Evolutionary conservation across 345 rosid genomes (phyloP), one percentile per base, ranked within the genome.

Genomic region (Acer negundo): DNA sequence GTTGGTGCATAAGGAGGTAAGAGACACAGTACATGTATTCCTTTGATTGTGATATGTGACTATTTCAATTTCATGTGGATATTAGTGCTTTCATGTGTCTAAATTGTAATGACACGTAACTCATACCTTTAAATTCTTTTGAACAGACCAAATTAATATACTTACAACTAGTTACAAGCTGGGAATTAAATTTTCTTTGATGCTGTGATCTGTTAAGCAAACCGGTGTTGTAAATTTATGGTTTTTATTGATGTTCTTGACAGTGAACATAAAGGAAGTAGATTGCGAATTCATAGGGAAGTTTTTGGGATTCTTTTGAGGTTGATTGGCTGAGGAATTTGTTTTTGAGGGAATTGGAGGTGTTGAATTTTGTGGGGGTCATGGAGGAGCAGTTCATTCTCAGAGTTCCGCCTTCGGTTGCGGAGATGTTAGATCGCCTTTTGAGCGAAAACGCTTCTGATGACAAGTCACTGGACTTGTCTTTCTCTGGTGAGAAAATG

Each of bases 331-430:
- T 42, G 46, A 59, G 49, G 49, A 10, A 46, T 46, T 46, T 46
- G 12, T 46, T 46, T 13, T 46, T 63, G 44, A 26, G 56, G 46
- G 38, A 7, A 20, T 7, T 59, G 24, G 12, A 59, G 9, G 63
- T 59, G 26, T 35, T 65, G 44, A 40, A 35, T 75, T 80, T 63
- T 68, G 49, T 76, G 68, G 84, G 77, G 38, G 92, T n/a, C 28
- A 74, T 97, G 99, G 99, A 97, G 84, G 99, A 97, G 75, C 98
- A 93, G 75, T 93, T 97, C 83, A 86, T 97, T 78, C 91, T 97
- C 70, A 89, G 98, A 84, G 97, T 97, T 82, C 97, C 99, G 11
- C 93, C 93, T 61, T 91, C 98, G 42, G 86, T 93, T 75, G 94
- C 97, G 1, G 98, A 92, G 87, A 84, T 86, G 69, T 84, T 96